A percentile compares a stretch with the other conserved stretches of the same genome.
These are phyloP conservation scores for Erodium trifolium DNA, from an alignment of 441 rosid genomes.

Conservation along the genomic window DNA sequence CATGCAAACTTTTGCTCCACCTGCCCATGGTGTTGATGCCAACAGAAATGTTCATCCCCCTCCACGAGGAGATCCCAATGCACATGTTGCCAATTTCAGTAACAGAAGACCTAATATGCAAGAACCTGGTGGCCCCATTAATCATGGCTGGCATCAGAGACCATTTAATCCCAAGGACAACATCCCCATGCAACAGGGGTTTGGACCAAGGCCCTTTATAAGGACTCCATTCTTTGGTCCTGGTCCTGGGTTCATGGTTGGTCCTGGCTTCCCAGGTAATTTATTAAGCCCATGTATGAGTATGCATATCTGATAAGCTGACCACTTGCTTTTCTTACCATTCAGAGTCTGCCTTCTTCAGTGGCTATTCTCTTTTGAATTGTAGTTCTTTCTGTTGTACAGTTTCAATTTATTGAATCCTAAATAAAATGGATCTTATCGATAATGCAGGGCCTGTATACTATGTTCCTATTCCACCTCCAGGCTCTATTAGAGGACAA, in stretches of 20 bases:
- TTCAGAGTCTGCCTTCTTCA: conserved; percentile 10
- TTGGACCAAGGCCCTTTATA: conserved; percentile 57
- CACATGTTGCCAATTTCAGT: conserved; percentile 26
- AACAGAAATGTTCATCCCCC: conserved; percentile 38
- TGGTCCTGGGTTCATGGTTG: conserved; percentile 62
- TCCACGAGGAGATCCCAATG: conserved; percentile 55
- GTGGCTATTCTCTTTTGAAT: not conserved
- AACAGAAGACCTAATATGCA: conserved; percentile 43
- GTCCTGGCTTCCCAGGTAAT: conserved; percentile 77
- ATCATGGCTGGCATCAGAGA: conserved; percentile 57
- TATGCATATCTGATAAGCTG: not conserved
- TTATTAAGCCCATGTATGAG: conserved; percentile 15
- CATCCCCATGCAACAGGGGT: conserved; percentile 46
- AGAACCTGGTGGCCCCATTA: conserved; percentile 39
- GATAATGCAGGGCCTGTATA: conserved; percentile 49
- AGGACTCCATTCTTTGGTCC: conserved; percentile 59
- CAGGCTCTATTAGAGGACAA: conserved; percentile 65
- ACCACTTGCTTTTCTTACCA: not conserved
- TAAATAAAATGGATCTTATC: conserved; percentile 15
- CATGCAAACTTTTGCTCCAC: conserved; percentile 46
- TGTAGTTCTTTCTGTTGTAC: too few species aligned
- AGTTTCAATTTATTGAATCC: not conserved
- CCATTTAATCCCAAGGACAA: conserved; percentile 46
- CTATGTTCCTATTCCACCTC: conserved; percentile 56
- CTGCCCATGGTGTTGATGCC: conserved; percentile 33